A percentile compares a stretch with the other conserved stretches of the same genome.
These are phyloP conservation scores for Murraya koenigii DNA, from an alignment of 345 rosid species.

Conservation along the genomic window DNA sequence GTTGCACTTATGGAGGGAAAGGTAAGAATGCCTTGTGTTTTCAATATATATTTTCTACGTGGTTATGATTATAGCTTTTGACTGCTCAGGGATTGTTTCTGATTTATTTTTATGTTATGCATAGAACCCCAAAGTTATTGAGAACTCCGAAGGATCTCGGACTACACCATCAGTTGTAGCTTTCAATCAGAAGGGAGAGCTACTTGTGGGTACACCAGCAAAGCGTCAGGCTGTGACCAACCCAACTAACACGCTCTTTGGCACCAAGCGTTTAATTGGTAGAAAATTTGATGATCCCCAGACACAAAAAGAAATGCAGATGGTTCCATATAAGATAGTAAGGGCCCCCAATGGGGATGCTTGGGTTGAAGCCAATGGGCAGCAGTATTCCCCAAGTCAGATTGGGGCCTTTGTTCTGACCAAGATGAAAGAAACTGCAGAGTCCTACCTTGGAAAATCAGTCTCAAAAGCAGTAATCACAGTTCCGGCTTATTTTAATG, in stretches of 20 bases:
- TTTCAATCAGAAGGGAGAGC: conserved; percentile 68
- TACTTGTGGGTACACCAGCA: conserved; percentile 90
- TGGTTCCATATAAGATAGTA: conserved; percentile 89
- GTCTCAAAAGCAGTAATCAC: conserved; percentile 77
- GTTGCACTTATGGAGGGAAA: conserved; percentile 99
- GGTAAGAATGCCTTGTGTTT: conserved; percentile 31
- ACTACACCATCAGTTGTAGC: conserved; percentile 94
- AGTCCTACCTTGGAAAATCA: conserved; percentile 71
- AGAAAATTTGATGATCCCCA: conserved; percentile 75
- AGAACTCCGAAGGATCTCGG: conserved; percentile 87
- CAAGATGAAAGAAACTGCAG: conserved; percentile 94
- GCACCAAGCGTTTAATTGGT: conserved; percentile 84
- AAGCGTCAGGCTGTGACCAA: conserved; percentile 92
- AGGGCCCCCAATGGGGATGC: conserved; percentile 93
- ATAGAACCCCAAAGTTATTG: conserved; percentile 85
- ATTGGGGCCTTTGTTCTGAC: conserved; percentile 78
- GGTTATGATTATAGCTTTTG: not conserved
- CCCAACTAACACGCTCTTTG: conserved; percentile 72
- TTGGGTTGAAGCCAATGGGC: conserved; percentile 85
- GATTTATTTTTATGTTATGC: not conserved
- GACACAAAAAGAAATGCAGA: conserved; percentile 78
- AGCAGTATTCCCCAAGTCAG: conserved; percentile 87
- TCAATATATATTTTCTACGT: not conserved
- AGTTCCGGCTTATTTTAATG: conserved; percentile 92
- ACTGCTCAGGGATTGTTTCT: not conserved